Base-by-base conservation (phyloP, 2,329 filamentous ascomycete species). In the Sclerotinia minor region DNA sequence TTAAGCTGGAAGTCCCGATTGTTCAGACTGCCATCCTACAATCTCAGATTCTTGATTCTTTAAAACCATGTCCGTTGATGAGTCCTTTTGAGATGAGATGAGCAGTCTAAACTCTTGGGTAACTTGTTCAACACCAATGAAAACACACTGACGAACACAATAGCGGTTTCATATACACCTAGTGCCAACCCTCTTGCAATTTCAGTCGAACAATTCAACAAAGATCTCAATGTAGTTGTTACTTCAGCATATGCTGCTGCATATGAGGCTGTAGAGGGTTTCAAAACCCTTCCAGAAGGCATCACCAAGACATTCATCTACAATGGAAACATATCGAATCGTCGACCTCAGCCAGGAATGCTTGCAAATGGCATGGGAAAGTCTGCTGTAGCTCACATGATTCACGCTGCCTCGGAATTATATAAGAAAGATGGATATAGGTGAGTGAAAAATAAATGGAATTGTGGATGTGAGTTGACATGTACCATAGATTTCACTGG, bases 401-500 rank as follows among this genome's bases (percentile, higher is more conserved):
- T 82, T 60, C 72, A 75, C 9, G 49, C 69, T 67, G 78, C 80
- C 35, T 75, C 78, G 0, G 68, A 69, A 13, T 73, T 71, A 1
- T 81, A 81, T 70, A 72, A 75, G 64, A 75, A 76, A 9, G 69
- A 75, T 26, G 78, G 80, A 26, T 53, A 78, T 70, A 71, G 79
- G 78, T 79, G 76, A 70, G 60, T 75, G 8, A 21, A 41, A 21
- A 49, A 17, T 11, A 26, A 41, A 57, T 5, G 38, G 19, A 29
- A 49, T 26, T 63, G 21, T 54, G 32, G 44, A 49, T 58, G 21
- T 29, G 6, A 15, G 29, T 38, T 55, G n/a, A 67, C 47, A 59
- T 11, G 38, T 41, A 53, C 26, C 32, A 47, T 54, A 72, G 83
- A 52, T 85, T 85, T 71, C 84, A 84, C 70, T 85, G 82, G 66